Evolutionary conservation across 2,329 filamentous ascomycete species (phyloP), one percentile per base, ranked within the genome.

Genomic region (Basipetospora sp.): DNA sequence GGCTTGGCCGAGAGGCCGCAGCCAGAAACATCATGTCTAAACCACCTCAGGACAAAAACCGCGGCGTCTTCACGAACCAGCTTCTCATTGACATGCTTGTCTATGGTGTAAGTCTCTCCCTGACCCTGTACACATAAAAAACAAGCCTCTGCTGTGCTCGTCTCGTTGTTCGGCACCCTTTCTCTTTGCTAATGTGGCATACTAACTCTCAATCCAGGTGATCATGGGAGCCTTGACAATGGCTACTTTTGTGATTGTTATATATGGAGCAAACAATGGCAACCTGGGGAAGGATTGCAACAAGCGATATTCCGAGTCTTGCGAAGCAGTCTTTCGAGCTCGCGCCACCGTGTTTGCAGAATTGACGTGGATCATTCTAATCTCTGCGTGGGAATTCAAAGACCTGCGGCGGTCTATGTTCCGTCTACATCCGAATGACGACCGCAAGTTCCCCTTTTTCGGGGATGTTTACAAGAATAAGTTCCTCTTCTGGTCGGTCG

Each of bases 381-480:
- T 85, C 50, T 74, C 79, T 2, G 80, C 80, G 2, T 86, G 80
- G 80, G 79, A 85, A 58, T 80, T 83, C 59, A 77, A 83, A 57
- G 71, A 77, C 49, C 69, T 82, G 50, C 72, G 76, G 5, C 74
- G 77, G 11, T 80, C 75, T 31, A 68, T 85, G 58, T 83, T 85
- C 64, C 66, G 68, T 31, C 71, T 84, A 50, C 63, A 74, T 48
- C 66, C 70, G 2, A 60, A 67, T 18, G 60, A 64, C 52, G 51
- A 56, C 29, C 67, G 63, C 44, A 53, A 50, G 28, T 68, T 74
- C 52, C 63, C 69, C 19, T 52, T 77, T 34, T 71, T 71, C 56
- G 60, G 64, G 50, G 77, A 82, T 45, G 53, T 85, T 5, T 81
- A 75, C 60, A 60, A 65, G 44, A 86, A 86, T 62, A 63, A 65